Conservation (phyloP, 805 yeast species). For the Danielia oregonensis region DNA sequence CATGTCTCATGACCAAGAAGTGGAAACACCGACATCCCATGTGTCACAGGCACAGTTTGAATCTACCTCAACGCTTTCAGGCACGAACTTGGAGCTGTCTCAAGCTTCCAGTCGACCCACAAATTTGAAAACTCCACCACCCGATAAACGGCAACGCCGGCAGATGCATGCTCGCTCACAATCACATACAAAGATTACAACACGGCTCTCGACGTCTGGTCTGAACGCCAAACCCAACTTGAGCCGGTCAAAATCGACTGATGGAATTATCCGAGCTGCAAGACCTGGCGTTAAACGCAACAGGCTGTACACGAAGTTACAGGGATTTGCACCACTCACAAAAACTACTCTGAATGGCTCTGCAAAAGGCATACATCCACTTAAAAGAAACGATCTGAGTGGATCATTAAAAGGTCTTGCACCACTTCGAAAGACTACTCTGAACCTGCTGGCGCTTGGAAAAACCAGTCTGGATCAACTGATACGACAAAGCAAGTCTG, state of each 20-base stretch:
- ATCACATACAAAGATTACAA: constrained; percentile 10
- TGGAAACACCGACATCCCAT: not conserved
- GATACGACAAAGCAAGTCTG: constrained; percentile 29
- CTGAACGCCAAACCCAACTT: constrained; percentile 22
- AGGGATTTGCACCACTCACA: constrained; percentile 35
- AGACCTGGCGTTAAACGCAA: constrained; percentile 24
- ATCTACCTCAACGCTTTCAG: too few species aligned
- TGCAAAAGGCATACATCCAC: constrained; percentile 10
- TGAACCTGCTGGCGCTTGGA: constrained; percentile 9
- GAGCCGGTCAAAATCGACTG: constrained; percentile 39
- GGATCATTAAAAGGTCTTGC: constrained; percentile 10
- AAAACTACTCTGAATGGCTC: constrained; percentile 25
- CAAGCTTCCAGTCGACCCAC: too few species aligned
- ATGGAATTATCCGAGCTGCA: constrained; percentile 28
- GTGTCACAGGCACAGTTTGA: too few species aligned
- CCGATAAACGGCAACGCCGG: constrained; percentile 5
- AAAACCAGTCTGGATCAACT: constrained; percentile 15
- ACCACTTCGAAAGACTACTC: constrained; percentile 7
- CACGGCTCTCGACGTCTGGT: constrained; percentile 8
- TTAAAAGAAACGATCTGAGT: constrained; percentile 16
- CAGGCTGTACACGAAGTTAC: constrained; percentile 34
- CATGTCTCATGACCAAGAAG: too few species aligned
- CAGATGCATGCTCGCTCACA: constrained; percentile 13
- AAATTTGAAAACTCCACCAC: too few species aligned
- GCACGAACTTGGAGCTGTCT: too few species aligned